Base-by-base conservation (phyloP, 352 stramenopile genomes). In the Phytophthora cryptogea region DNA sequence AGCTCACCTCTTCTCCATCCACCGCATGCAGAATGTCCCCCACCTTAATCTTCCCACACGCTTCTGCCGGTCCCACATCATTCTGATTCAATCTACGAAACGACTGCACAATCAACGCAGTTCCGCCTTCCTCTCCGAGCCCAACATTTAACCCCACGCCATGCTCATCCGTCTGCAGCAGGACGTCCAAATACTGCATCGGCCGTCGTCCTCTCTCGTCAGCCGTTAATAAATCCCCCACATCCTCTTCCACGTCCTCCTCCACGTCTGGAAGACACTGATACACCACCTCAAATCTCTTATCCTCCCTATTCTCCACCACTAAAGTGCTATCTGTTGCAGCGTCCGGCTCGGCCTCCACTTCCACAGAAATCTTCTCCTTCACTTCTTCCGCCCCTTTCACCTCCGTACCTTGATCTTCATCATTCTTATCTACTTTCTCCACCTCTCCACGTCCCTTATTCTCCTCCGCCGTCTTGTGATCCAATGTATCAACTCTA, bases 51-150 rank as follows among this genome's bases (percentile, higher is more conserved):
- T 85, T 70, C 8, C 64, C 55, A 37, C 54, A 74, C 4, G 66
- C 66, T 45, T 89, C 80, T 0, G 80, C 80, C 6, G 80, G 80
- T 5, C 78, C 80, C 11, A 80, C 32, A 42, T 88, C 80, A 1
- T 49, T 6, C 0, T 20, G 26, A 33, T 74, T 62, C 8, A 78
- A 27, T 14, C 76, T 70, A 6, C 80, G 73, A 39, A 89, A 89
- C 1, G 73, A 86, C 17, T 62, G 54, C 17, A 76, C 66, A n/a
- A 87, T 51, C 4, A 78, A 30, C 7, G 50, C 10, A 5, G 48
- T 32, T 17, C 11, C 11, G 4, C 42, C 20, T 36, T 46, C 26
- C 9, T 13, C 30, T 7, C 28, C 31, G 11, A 70, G 7, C 8
- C 49, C 44, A 5, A 89, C 52, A 43, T 82, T 76, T 5, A 89